phyloP scores from a whole-genome alignment of 495 filamentous ascomycete genomes.

The Hyaloscypha bicolor region DNA sequence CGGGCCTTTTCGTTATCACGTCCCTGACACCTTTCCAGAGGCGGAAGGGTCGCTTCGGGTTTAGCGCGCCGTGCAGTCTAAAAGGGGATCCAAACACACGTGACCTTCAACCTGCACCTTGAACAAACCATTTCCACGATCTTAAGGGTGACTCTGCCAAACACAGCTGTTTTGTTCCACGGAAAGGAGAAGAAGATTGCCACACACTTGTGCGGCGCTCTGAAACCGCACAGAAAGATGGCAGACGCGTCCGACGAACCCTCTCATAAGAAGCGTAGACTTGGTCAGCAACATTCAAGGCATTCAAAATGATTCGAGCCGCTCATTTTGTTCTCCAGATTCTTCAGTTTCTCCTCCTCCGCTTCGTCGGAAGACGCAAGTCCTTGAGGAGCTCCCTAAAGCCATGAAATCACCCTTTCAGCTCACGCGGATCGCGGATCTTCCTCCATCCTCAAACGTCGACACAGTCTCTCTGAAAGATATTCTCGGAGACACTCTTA shows the following conservation, averaged over 20 bases:
- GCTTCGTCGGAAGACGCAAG: constrained; percentile 15
- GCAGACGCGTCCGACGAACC: constrained; percentile 20
- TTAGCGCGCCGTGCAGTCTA: neutral
- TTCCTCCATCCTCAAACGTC: constrained; percentile 62
- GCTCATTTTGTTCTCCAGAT: constrained; percentile 13
- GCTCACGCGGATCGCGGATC: constrained; percentile 70
- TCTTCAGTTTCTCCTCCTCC: constrained; percentile 33
- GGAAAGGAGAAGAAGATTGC: neutral
- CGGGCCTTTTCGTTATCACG: constrained; percentile 11
- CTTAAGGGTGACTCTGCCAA: neutral
- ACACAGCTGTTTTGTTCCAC: neutral
- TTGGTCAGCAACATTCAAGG: constrained; percentile 17
- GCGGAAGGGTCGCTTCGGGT: neutral
- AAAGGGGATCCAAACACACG: neutral
- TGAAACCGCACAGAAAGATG: constrained; percentile 16
- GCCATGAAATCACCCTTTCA: constrained; percentile 65
- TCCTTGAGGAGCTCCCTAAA: neutral
- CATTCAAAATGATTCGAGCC: neutral
- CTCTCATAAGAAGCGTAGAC: constrained; percentile 26
- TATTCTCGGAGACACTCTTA: constrained; percentile 79
- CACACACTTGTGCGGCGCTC: neutral
- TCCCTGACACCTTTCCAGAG: constrained; percentile 8
- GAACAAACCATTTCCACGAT: neutral
- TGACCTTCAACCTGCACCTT: neutral
- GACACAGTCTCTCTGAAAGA: constrained; percentile 69